A percentile compares a stretch with the other conserved stretches of the same genome.
Conservation (phyloP, 768 basidiomycete genomes). For the Chalciporus chontae region DNA sequence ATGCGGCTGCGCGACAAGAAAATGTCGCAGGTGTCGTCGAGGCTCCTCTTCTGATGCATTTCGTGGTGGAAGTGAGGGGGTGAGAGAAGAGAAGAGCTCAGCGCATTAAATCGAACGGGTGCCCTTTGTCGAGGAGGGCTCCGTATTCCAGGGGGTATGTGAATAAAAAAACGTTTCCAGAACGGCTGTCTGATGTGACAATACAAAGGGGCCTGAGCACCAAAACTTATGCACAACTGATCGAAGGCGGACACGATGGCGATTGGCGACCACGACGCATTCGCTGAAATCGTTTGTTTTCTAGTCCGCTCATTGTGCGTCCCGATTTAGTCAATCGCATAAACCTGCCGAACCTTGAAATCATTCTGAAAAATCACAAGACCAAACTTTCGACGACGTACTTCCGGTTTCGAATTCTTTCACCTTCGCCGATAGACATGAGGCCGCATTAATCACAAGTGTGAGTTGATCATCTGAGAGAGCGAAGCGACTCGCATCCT, state of each 20-base stretch:
- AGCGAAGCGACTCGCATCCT: neutral
- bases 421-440: neutral
- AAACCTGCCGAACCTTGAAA: constrained; percentile 2
- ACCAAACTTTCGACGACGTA: neutral
- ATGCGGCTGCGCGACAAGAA: constrained; percentile 24
- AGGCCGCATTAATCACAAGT: neutral
- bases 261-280: neutral
- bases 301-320: constrained; percentile 26
- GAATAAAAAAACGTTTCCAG: constrained; percentile 15
- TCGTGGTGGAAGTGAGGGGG: constrained; percentile 16
- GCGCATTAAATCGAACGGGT: constrained; percentile 6
- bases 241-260: constrained; percentile 8
- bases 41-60: constrained; percentile 28
- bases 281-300: constrained; percentile 20
- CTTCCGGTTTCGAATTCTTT: neutral
- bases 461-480: too few relatives aligned
- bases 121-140: constrained; percentile 17
- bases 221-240: neutral
- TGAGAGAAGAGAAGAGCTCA: neutral
- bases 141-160: constrained; percentile 13
- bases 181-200: constrained; percentile 6
- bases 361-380: too few relatives aligned
- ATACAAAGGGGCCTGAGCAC: constrained; percentile 21
- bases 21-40: constrained; percentile 30
- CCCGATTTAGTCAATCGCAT: constrained; percentile 13